phyloP scores from a whole-genome alignment of 139 green algal genomes.

The Pleodorina starrii region DNA sequence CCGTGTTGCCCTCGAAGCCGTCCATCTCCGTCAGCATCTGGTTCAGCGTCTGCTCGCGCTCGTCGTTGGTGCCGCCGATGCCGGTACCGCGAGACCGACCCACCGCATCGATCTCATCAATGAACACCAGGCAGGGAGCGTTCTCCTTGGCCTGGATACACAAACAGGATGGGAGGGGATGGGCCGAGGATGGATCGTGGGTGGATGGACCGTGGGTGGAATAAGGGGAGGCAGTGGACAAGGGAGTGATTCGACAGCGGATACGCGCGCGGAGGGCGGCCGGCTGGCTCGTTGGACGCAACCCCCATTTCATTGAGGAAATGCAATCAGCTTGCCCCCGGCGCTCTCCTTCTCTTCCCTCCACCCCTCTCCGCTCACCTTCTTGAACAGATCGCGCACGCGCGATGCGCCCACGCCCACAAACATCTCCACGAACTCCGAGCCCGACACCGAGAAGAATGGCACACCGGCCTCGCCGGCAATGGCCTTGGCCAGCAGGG shows the following conservation, averaged over 20 bases:
- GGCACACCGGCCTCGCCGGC: constrained; percentile 95
- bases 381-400: constrained; percentile 98
- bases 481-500: constrained; percentile 87
- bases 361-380: constrained; percentile 76
- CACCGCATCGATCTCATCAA: constrained; percentile 99
- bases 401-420: constrained; percentile 98
- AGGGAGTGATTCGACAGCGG: no score
- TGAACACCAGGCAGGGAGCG: constrained; percentile 99
- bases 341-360: no score
- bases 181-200: no score
- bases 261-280: no score
- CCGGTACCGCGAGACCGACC: constrained; percentile 95
- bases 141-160: constrained; percentile 76
- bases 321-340: no score
- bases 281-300: no score
- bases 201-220: no score
- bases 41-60: constrained; percentile 99
- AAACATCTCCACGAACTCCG: constrained; percentile 99
- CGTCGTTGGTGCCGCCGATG: constrained; percentile 99
- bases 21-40: constrained; percentile 97
- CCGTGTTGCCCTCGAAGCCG: constrained; percentile 99
- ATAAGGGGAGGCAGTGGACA: no score
- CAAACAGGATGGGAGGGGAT: no score
- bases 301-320: no score
- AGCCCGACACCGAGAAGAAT: constrained; percentile 98